Evolutionary conservation across 2,329 filamentous ascomycete species (phyloP).

Genomic region (Ophiocordyceps sinensis): DNA sequence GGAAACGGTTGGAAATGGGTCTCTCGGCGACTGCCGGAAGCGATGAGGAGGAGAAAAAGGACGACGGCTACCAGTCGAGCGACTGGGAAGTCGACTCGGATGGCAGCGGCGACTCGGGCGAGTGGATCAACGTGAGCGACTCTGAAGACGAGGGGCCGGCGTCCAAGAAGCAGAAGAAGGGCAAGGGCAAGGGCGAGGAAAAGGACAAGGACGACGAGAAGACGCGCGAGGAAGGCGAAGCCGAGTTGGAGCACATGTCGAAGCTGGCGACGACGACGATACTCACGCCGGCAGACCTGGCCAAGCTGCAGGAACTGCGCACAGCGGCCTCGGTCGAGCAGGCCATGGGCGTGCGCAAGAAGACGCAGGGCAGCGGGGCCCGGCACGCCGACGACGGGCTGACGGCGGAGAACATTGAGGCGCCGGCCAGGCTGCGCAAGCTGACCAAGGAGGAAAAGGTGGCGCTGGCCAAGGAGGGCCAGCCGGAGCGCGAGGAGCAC

Average conservation of each 20-base stretch:
- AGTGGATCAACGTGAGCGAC: slow-evolving; percentile 88
- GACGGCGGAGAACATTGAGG: slow-evolving; percentile 84
- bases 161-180: slow-evolving; percentile 28
- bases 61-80: slow-evolving; percentile 37
- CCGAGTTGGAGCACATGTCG: slow-evolving; percentile 37
- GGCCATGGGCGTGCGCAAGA: slow-evolving; percentile 34
- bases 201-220: slow-evolving; percentile 22
- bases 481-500: slow-evolving; percentile 64
- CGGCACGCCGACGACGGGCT: slow-evolving; percentile 77
- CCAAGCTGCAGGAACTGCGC: slow-evolving; percentile 82
- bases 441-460: slow-evolving; percentile 80
- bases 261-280: slow-evolving; percentile 87
- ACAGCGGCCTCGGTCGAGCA: slow-evolving; percentile 58
- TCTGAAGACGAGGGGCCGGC: slow-evolving; percentile 61
- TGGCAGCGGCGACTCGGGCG: slow-evolving; percentile 57
- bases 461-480: slow-evolving; percentile 68
- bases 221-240: slow-evolving; percentile 26
- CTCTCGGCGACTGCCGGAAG: slow-evolving; percentile 47
- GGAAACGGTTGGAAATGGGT: slow-evolving; percentile 55
- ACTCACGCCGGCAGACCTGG: slow-evolving; percentile 88
- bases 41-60: slow-evolving; percentile 46
- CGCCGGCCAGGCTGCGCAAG: slow-evolving; percentile 68
- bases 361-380: slow-evolving; percentile 28
- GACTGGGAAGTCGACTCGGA: slow-evolving; percentile 49
- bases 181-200: slow-evolving; percentile 15